phyloP scores from a whole-genome alignment of 148 eudicot species.

The Silene latifolia region DNA sequence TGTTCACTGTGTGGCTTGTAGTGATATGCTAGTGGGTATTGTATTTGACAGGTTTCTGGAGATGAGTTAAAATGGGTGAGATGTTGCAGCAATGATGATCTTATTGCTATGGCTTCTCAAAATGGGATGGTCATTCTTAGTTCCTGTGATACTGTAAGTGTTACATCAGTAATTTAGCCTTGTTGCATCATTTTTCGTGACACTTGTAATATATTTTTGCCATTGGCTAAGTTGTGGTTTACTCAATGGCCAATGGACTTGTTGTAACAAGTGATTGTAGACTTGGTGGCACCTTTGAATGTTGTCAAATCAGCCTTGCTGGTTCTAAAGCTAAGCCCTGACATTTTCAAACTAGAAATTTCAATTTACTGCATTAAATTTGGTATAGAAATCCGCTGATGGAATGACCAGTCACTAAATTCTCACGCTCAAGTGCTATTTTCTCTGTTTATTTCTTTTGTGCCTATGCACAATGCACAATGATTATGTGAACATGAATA shows the following conservation, averaged over 20 bases:
- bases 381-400: neutral
- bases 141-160: slow-evolving; percentile 68
- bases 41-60: slow-evolving; percentile 68
- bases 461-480: no score
- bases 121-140: slow-evolving; percentile 80
- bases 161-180: neutral
- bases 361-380: neutral
- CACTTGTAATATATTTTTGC: neutral
- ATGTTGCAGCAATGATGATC: slow-evolving; percentile 74
- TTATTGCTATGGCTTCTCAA: slow-evolving; percentile 96
- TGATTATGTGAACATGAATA: no score
- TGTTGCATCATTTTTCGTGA: neutral
- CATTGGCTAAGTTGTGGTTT: slow-evolving; percentile 1
- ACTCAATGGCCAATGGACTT: neutral
- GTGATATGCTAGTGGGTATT: slow-evolving; percentile 13
- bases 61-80: slow-evolving; percentile 96
- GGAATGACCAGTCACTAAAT: neutral
- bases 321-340: neutral
- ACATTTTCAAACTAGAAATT: neutral
- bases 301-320: neutral
- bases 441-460: neutral
- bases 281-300: neutral
- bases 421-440: neutral
- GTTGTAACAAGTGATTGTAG: neutral
- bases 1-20: neutral